Evolutionary conservation across 441 rosid species (phyloP).

Genomic region (Eutrema salsugineum): DNA sequence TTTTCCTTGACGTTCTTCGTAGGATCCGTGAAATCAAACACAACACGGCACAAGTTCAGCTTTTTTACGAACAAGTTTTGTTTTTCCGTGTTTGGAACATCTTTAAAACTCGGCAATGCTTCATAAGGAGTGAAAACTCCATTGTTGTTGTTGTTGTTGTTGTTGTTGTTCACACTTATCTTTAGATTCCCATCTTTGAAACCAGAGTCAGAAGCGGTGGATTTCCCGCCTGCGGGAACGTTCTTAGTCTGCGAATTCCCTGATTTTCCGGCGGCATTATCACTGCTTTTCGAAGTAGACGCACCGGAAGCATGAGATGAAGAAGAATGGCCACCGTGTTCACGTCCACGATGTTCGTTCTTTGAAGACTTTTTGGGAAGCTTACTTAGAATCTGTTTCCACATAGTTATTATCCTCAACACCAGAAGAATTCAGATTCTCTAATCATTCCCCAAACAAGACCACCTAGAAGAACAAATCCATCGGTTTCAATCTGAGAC

Average conservation of each 20-base stretch:
- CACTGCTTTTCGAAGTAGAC: conserved; percentile 25
- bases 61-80: conserved; percentile 52
- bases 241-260: conserved; percentile 21
- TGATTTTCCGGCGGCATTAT: conserved; percentile 13
- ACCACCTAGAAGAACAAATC: conserved; percentile 20
- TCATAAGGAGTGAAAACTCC: conserved; percentile 49
- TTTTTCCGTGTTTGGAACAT: conserved; percentile 57
- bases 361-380: conserved; percentile 63
- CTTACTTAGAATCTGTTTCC: conserved; percentile 79
- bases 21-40: conserved; percentile 63
- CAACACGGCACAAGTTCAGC: conserved; percentile 52
- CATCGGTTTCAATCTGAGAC: not conserved
- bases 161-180: conserved; percentile 34
- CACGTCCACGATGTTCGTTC: conserved; percentile 42
- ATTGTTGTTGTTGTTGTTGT: conserved; percentile 45
- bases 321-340: conserved; percentile 28
- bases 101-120: conserved; percentile 61
- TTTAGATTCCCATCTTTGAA: conserved; percentile 40
- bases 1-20: conserved; percentile 67
- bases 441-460: not conserved
- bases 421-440: conserved; percentile 22
- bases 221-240: conserved; percentile 12
- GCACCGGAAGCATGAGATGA: conserved; percentile 22
- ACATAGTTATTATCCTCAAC: conserved; percentile 40
- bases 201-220: conserved; percentile 20